These are phyloP conservation scores for Perilla frutescens DNA, from an alignment of 257 asterid genomes.

Conservation along the genomic window DNA sequence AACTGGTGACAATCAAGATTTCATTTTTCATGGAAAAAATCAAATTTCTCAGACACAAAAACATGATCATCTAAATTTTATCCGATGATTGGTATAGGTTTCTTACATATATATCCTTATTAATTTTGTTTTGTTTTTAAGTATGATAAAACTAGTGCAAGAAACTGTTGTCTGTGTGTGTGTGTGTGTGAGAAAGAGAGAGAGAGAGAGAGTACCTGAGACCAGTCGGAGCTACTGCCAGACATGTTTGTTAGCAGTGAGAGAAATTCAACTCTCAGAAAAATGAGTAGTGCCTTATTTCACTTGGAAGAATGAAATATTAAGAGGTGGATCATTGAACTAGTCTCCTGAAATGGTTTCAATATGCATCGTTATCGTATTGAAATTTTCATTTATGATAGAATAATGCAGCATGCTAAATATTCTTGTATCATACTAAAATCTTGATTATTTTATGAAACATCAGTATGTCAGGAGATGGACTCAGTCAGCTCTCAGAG, in stretches of 20 bases:
- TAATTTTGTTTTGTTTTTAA: not conserved
- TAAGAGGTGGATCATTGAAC: conserved; percentile 38
- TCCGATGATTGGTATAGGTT: not conserved
- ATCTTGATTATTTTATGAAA: conserved; percentile 1
- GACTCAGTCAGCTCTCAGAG: conserved; percentile 37
- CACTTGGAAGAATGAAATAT: conserved; percentile 8
- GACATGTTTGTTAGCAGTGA: conserved; percentile 46
- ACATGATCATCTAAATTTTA: not conserved
- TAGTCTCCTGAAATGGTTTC: conserved; percentile 36
- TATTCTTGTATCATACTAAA: not conserved
- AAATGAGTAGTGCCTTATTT: conserved; percentile 21
- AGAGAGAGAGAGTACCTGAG: conserved; percentile 43
- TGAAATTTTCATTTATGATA: conserved; percentile 14
- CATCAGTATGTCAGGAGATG: conserved; percentile 18
- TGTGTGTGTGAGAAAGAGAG: not conserved
- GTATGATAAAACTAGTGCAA: conserved; percentile 13
- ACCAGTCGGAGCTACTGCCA: conserved; percentile 54
- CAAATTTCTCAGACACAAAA: not conserved
- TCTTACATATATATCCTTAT: not conserved
- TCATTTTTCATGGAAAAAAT: conserved; percentile 22
- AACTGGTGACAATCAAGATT: conserved; percentile 35
- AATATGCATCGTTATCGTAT: not conserved
- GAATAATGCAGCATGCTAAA: conserved; percentile 27
- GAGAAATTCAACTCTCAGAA: conserved; percentile 30
- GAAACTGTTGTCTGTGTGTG: not conserved